Evolutionary conservation across 2,329 filamentous ascomycete species (phyloP), one percentile per base, ranked within the genome.

Genomic region (Fusarium sp.): DNA sequence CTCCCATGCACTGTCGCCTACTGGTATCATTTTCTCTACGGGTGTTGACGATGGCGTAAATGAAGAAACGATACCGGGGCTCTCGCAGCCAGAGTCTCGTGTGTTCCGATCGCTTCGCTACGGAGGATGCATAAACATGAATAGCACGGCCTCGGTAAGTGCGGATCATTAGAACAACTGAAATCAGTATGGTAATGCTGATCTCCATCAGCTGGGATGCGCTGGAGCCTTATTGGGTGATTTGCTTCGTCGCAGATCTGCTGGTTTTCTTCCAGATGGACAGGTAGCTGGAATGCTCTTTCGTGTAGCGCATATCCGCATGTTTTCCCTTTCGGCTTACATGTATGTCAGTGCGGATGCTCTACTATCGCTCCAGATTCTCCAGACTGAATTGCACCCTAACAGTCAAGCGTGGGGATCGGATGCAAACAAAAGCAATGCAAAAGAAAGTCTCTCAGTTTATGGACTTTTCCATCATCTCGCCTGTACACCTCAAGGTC

Each of bases 311-410:
- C 84, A 82, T 1, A 78, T 97, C 13, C 86, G 92, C 73, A 94
- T 93, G 87, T 94, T 96, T 77, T 90, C 85, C 32, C 81, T 97
- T 23, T 78, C 79, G 37, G 76, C 83, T 54, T 81, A 81, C 50
- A 93, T 95, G 89, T 93, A 96, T 73, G 83, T 97, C 69, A 96
- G 93, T 70, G 82, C 86, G 4, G 93, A 97, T 74, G 92, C 94
- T 0, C 81, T 98, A 41, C 79, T 88, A 15, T 94, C 94, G 2
- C 84, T 99, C 10, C 95, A 97, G 72, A 92, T 99, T 27, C 83
- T 97, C 25, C 90, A 91, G 56, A 88, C 91, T 2, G 94, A 97
- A 76, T 87, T 87, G 13, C 93, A 97, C 76, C 94, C 93, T 6
- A 94, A 93, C 73, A 89, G 87, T 47, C 91, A 95, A 65, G 92